Percentiles rank a stretch among this genome's conserved stretches.
These are phyloP conservation scores for Abrus precatorius DNA, from an alignment of 306 rosid species.

Conservation along the genomic window DNA sequence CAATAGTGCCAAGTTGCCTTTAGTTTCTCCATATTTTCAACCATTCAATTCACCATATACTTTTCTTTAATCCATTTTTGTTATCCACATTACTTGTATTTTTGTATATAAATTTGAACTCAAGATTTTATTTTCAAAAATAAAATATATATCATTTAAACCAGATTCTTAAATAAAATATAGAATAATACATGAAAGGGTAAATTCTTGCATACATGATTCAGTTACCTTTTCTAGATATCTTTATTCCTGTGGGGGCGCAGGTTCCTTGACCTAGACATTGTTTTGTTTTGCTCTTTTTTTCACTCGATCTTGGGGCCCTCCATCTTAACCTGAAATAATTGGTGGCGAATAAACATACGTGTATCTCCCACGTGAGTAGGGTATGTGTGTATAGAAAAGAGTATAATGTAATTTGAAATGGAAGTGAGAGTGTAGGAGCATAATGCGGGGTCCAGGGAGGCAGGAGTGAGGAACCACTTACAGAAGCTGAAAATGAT, in stretches of 20 bases:
- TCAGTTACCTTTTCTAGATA: constrained; percentile 30
- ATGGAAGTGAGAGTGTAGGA: background rate
- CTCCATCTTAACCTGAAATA: constrained; percentile 35
- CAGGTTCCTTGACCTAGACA: constrained; percentile 23
- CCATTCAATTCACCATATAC: background rate
- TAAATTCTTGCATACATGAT: background rate
- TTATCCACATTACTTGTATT: too few species aligned
- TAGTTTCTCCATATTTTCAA: background rate
- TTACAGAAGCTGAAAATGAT: constrained; percentile 14
- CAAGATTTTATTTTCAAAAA: too few species aligned
- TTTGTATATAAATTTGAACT: too few species aligned
- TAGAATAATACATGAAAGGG: background rate
- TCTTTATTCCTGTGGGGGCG: constrained; percentile 13
- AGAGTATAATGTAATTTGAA: too few species aligned
- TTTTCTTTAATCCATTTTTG: background rate
- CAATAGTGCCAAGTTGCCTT: constrained; percentile 17
- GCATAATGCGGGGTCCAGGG: constrained; percentile 22
- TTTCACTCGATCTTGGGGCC: constrained; percentile 1
- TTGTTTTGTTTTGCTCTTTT: constrained; percentile 10
- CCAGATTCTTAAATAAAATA: background rate
- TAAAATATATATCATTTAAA: background rate
- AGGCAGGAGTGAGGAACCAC: constrained; percentile 27
- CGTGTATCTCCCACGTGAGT: constrained; percentile 11
- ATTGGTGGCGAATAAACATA: constrained; percentile 1
- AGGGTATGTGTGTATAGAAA: background rate